These are phyloP conservation scores for Choiromyces venosus DNA, from an alignment of 495 filamentous ascomycete genomes.

Conservation along the genomic window DNA sequence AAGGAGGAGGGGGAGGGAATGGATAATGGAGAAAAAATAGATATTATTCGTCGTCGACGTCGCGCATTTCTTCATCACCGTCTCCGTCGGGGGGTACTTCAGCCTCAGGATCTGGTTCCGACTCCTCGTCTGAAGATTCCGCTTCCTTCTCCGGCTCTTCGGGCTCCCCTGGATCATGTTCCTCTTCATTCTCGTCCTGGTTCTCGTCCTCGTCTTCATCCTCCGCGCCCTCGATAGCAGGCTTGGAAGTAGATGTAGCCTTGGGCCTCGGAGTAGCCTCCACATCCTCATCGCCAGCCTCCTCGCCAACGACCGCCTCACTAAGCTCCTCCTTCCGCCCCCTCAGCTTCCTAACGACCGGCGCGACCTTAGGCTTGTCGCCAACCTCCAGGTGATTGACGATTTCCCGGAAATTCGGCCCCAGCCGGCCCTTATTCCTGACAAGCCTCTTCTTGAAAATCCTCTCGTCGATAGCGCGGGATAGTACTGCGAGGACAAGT, in stretches of 20 bases:
- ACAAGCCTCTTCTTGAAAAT: conserved; percentile 59
- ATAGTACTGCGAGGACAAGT: conserved; percentile 70
- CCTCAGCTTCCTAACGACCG: conserved; percentile 51
- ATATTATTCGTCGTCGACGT: conserved; percentile 30
- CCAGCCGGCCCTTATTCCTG: conserved; percentile 62
- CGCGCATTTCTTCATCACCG: conserved; percentile 33
- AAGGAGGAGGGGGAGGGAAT: conserved; percentile 9
- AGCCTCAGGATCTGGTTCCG: conserved; percentile 31
- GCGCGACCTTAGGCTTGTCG: conserved; percentile 47
- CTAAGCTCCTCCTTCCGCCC: conserved; percentile 44
- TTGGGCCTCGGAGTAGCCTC: conserved; percentile 46
- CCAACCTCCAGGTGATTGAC: conserved; percentile 64
- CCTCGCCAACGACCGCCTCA: conserved; percentile 44
- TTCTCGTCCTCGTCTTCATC: conserved; percentile 50
- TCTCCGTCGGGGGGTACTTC: conserved; percentile 27
- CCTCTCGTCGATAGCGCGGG: conserved; percentile 61
- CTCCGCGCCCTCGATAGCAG: conserved; percentile 20
- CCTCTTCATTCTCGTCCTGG: conserved; percentile 55
- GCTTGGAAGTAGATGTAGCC: not conserved
- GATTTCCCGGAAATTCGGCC: conserved; percentile 70
- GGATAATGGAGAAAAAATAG: conserved; percentile 4
- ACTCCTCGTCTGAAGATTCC: conserved; percentile 29
- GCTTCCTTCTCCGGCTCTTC: conserved; percentile 18
- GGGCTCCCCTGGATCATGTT: conserved; percentile 25
- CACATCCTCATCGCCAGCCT: conserved; percentile 48